Percentiles rank a stretch among this genome's conserved stretches.
These are phyloP conservation scores for Williopsis jadinii DNA, from an alignment of 1,139 yeast genomes.

Conservation along the genomic window DNA sequence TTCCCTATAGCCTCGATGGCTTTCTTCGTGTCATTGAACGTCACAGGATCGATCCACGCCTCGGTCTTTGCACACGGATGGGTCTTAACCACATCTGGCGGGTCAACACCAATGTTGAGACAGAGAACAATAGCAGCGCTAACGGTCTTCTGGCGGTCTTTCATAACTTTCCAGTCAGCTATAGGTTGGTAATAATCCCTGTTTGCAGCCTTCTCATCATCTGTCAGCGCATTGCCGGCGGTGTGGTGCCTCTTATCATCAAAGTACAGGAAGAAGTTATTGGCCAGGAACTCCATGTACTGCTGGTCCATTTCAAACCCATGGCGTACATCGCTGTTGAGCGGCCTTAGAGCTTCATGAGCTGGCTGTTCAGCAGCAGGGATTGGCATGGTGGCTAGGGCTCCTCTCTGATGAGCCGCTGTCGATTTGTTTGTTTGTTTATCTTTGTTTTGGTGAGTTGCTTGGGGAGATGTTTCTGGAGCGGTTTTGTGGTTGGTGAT, in stretches of 20 bases:
- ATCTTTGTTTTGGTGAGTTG: too few relatives aligned
- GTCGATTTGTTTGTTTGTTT: background rate
- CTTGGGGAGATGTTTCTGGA: too few relatives aligned
- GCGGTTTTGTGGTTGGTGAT: too few relatives aligned
- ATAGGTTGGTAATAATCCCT: constrained; percentile 60
- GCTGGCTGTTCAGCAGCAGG: background rate
- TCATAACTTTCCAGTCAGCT: constrained; percentile 85
- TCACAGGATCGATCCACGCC: constrained; percentile 88
- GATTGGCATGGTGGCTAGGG: background rate
- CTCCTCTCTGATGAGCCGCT: background rate
- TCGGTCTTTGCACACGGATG: constrained; percentile 91
- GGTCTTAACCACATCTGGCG: constrained; percentile 92
- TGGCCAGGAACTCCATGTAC: constrained; percentile 57
- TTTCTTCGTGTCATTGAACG: constrained; percentile 80
- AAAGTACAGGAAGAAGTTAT: constrained; percentile 70
- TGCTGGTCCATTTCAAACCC: constrained; percentile 79
- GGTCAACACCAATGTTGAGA: constrained; percentile 90
- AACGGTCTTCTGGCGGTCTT: constrained; percentile 90
- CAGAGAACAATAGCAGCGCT: constrained; percentile 90
- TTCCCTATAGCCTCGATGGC: constrained; percentile 92
- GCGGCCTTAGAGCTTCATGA: constrained; percentile 16
- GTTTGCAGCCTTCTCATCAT: constrained; percentile 36
- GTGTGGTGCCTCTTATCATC: constrained; percentile 90
- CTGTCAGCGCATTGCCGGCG: constrained; percentile 77
- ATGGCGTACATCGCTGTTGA: constrained; percentile 60